Percentiles rank a stretch among this genome's conserved stretches.
phyloP scores from a whole-genome alignment of 2,329 filamentous ascomycete species.

The Paracoccidioides lutzii region DNA sequence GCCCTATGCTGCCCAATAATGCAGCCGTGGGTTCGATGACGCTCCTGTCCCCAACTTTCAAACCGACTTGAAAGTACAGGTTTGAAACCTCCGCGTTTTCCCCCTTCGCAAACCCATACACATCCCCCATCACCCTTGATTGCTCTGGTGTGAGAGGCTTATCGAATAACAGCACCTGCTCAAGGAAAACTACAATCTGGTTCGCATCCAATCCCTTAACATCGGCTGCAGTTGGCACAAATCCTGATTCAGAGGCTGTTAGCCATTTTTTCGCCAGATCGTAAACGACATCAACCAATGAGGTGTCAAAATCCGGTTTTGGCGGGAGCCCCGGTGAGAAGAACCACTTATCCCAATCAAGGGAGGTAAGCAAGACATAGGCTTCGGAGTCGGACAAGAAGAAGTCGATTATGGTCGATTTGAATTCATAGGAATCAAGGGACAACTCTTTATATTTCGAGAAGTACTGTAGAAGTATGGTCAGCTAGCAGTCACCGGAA shows the following conservation, averaged over 20 bases:
- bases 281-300: slow-evolving; percentile 75
- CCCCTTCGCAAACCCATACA: slow-evolving; percentile 61
- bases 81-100: slow-evolving; percentile 77
- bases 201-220: slow-evolving; percentile 66
- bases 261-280: slow-evolving; percentile 72
- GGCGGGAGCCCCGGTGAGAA: slow-evolving; percentile 78
- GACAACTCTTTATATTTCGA: slow-evolving; percentile 72
- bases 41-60: slow-evolving; percentile 57
- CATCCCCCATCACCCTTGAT: slow-evolving; percentile 57
- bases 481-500: slow-evolving; percentile 3
- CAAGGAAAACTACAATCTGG: slow-evolving; percentile 84
- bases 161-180: slow-evolving; percentile 57
- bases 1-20: slow-evolving; percentile 66
- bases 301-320: slow-evolving; percentile 84
- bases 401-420: slow-evolving; percentile 72
- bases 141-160: slow-evolving; percentile 51
- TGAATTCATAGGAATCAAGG: slow-evolving; percentile 90
- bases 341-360: slow-evolving; percentile 87
- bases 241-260: slow-evolving; percentile 31
- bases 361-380: slow-evolving; percentile 48
- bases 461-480: slow-evolving; percentile 51
- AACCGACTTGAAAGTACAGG: slow-evolving; percentile 66
- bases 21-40: slow-evolving; percentile 60
- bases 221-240: slow-evolving; percentile 55
- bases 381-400: slow-evolving; percentile 56